phyloP scores from a whole-genome alignment of 345 rosid genomes.

The Cardiospermum halicacabum region DNA sequence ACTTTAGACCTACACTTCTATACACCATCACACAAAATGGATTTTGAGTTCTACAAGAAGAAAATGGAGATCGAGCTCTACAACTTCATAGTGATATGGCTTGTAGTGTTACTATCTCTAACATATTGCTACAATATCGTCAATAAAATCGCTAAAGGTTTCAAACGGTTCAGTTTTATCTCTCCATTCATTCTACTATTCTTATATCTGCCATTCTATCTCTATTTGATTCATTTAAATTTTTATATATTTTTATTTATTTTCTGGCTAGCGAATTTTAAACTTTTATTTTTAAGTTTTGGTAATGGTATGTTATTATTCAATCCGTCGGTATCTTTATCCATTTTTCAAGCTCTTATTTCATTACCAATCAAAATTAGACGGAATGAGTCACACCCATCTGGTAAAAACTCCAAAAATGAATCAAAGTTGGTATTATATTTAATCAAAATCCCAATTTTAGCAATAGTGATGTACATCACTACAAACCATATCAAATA shows the following conservation, averaged over 20 bases:
- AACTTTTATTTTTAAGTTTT: conserved; percentile 48
- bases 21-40: no score
- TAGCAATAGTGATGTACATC: conserved; percentile 25
- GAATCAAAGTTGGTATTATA: conserved; percentile 18
- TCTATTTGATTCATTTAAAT: conserved; percentile 20
- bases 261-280: conserved; percentile 54
- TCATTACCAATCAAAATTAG: background rate
- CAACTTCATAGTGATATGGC: conserved; percentile 32
- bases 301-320: conserved; percentile 35
- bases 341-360: background rate
- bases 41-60: background rate
- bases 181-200: conserved; percentile 29
- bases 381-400: background rate
- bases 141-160: conserved; percentile 28
- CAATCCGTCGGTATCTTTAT: background rate
- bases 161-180: conserved; percentile 25
- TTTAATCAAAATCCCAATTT: conserved; percentile 27
- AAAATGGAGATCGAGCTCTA: conserved; percentile 15
- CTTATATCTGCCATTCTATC: conserved; percentile 35
- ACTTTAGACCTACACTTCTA: no score
- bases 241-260: conserved; percentile 38
- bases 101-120: conserved; percentile 20
- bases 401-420: background rate
- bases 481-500: conserved; percentile 11
- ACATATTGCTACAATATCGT: conserved; percentile 27